Base-by-base conservation (phyloP, 176 grass and related monocot species). In the Puccinellia tenuiflora region DNA sequence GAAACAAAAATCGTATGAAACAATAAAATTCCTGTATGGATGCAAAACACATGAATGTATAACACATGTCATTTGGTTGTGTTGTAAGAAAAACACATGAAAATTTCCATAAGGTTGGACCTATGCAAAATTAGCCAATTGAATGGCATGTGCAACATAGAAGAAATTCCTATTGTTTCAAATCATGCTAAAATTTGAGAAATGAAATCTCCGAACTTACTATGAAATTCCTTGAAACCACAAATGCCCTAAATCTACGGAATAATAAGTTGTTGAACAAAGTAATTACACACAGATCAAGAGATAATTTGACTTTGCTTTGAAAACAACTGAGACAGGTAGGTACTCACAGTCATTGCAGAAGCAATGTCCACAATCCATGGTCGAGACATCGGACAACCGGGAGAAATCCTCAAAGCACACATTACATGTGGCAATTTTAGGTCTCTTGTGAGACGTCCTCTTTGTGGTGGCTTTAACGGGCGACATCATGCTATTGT, bases 351-450 rank as follows among this genome's bases (percentile, higher is more conserved):
- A 74, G 1, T 74, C 45, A 26, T 74, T 74, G 46, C 71, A 74
- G 71, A 74, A 74, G 71, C 45, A 51, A 74, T 74, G 71, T 28
- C 71, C 71, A 21, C 71, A 74, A 17, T 51, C 45, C 71, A 74
- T 74, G 26, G 71, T 31, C 1, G 45, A 74, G 26, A 51, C 26
- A 6, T 21, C 9, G 9, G 43, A 31, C 45, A 6, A 16, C 22
- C 2, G 69, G 71, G 71, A 21, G 9, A 74, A 16, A 28, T 74
- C 71, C 45, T 51, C 71, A 33, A 74, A 74, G 28, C 71, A 74
- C 1, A 74, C 71, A 18, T 74, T 51, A 46, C 71, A 74, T 48
- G 43, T 51, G 71, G 18, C 2, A 33, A 9, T 74, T 52, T 8
- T 11, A 26, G 45, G 17, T 9, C 16, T 33, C 45, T 51, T 74